Conservation (phyloP, 371 early-diverging fungal species). For the Lichtheimia corymbifera region DNA sequence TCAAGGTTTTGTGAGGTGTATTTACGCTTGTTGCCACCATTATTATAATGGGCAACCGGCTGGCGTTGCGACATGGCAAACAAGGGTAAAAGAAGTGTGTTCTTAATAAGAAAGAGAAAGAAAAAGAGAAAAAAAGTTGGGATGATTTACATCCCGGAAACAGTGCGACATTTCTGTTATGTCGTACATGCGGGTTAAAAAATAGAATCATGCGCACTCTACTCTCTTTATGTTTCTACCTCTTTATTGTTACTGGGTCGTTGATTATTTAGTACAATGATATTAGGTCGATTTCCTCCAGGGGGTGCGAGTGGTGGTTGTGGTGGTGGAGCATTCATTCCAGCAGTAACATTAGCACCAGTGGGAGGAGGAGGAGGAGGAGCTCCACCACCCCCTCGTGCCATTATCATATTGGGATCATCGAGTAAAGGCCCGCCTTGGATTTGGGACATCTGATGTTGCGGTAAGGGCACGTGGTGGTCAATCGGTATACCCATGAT, state of each 20-base stretch:
- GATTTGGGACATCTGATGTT: no score
- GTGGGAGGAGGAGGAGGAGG: not conserved
- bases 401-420: not conserved
- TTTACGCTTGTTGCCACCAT: no score
- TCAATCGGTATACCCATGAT: conserved; percentile 7
- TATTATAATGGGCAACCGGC: no score
- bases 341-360: no score
- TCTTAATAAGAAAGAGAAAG: no score
- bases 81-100: no score
- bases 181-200: not conserved
- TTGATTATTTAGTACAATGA: conserved; percentile 28
- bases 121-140: no score
- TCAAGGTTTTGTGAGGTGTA: conserved; percentile 6
- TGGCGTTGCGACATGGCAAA: no score
- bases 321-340: no score
- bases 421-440: no score
- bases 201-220: no score
- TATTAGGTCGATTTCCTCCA: conserved; percentile 15
- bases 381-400: not conserved
- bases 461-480: not conserved
- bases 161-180: conserved; percentile 1
- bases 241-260: conserved; percentile 13
- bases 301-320: not conserved
- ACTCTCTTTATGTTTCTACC: not conserved
- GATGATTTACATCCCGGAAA: no score